phyloP scores from a whole-genome alignment of 805 yeast species.

The Wickerhamiella allomyrinae region DNA sequence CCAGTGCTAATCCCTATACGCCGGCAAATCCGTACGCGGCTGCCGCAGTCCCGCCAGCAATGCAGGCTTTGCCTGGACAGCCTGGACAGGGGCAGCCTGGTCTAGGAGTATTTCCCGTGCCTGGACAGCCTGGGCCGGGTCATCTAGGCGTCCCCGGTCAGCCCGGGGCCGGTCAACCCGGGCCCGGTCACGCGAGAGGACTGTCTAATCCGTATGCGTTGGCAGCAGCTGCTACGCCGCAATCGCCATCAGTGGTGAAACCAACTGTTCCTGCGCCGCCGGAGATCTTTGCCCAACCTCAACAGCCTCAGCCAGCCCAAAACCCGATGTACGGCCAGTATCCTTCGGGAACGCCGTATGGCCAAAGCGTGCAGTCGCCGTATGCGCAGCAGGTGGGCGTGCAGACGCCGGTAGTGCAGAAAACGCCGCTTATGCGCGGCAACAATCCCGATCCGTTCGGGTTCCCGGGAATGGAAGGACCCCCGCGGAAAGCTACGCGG shows the following conservation, averaged over 20 bases:
- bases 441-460: constrained; percentile 16
- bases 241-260: background rate
- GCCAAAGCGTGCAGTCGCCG: too few species aligned
- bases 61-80: background rate
- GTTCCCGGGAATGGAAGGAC: constrained; percentile 10
- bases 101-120: too few species aligned
- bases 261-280: background rate
- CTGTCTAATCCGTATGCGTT: constrained; percentile 4
- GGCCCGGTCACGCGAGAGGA: background rate
- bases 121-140: too few species aligned
- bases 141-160: too few species aligned
- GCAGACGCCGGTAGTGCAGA: constrained; percentile 4
- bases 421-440: constrained; percentile 4
- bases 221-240: background rate
- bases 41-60: constrained; percentile 1
- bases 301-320: too few species aligned
- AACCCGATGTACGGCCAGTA: too few species aligned
- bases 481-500: constrained; percentile 3
- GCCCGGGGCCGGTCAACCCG: too few species aligned
- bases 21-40: constrained; percentile 9
- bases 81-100: background rate
- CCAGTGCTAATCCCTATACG: constrained; percentile 6
- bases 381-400: too few species aligned
- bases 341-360: too few species aligned
- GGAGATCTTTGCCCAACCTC: too few species aligned